Evolutionary conservation across 306 rosid genomes (phyloP).

Genomic region (Quillaja saponaria): DNA sequence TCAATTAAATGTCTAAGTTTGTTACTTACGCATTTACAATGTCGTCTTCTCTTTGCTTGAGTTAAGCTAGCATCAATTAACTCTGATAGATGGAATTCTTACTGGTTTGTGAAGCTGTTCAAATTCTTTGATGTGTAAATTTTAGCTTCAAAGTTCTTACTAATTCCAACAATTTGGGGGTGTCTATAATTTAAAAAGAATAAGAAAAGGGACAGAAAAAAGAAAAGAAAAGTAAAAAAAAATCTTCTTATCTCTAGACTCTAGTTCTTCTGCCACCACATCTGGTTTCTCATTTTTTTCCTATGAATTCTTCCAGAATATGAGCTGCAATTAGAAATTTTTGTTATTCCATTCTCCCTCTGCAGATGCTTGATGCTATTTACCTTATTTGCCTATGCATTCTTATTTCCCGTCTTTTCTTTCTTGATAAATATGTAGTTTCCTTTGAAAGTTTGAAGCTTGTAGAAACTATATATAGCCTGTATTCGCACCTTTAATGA

Average conservation of each 20-base stretch:
- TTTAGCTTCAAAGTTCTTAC: background rate
- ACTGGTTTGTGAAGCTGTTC: slow-evolving; percentile 11
- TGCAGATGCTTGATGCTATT: background rate
- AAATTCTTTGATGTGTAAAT: slow-evolving; percentile 3
- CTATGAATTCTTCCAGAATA: no score
- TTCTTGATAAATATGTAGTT: no score
- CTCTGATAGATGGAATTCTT: background rate
- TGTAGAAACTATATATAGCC: no score
- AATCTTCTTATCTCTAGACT: no score
- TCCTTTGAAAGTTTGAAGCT: no score
- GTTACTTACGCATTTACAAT: background rate
- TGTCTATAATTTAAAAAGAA: background rate
- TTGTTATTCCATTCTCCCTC: slow-evolving; percentile 12
- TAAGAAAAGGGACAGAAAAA: no score
- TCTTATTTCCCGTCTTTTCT: no score
- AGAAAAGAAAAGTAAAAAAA: no score
- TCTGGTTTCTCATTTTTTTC: no score
- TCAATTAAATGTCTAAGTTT: slow-evolving; percentile 21
- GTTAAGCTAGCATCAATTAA: slow-evolving; percentile 12
- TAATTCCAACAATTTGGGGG: background rate
- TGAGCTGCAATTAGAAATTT: background rate
- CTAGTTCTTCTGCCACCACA: no score
- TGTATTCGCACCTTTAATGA: no score
- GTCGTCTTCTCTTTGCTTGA: background rate
- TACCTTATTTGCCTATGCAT: no score